A percentile compares a stretch with the other conserved stretches of the same genome.
Conservation (phyloP, 352 stramenopile genomes). For the Phytopythium chamaehyphon region DNA sequence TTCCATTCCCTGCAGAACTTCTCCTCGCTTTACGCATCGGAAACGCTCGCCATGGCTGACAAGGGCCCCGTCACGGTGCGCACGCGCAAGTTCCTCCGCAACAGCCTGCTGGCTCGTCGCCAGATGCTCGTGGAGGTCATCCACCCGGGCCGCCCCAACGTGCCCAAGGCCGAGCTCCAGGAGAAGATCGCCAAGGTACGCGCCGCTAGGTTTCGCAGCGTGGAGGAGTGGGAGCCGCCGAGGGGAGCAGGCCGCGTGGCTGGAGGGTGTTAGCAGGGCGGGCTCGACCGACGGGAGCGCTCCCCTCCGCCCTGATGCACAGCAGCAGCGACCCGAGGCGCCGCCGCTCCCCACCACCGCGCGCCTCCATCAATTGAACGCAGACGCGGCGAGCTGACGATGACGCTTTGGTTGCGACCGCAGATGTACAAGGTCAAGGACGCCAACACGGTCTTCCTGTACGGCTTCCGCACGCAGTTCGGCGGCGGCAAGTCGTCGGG, state of each 20-base stretch:
- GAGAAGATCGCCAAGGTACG: slow-evolving; percentile 96
- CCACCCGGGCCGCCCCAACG: slow-evolving; percentile 96
- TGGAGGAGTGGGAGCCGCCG: neutral
- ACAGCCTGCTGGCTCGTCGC: slow-evolving; percentile 95
- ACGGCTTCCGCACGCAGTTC: slow-evolving; percentile 97
- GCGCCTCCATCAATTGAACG: neutral
- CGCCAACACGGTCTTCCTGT: slow-evolving; percentile 94
- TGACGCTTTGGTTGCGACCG: neutral
- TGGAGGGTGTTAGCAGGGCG: too few relatives aligned
- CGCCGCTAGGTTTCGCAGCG: neutral
- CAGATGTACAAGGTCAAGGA: slow-evolving; percentile 97
- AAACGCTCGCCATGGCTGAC: slow-evolving; percentile 90
- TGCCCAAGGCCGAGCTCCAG: slow-evolving; percentile 96
- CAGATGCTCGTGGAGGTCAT: slow-evolving; percentile 99
- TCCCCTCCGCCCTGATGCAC: too few relatives aligned
- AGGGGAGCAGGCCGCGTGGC: too few relatives aligned
- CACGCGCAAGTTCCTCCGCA: slow-evolving; percentile 99
- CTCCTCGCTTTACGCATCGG: slow-evolving; percentile 47
- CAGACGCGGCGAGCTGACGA: too few relatives aligned
- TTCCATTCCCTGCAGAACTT: slow-evolving; percentile 71
- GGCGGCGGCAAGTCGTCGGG: slow-evolving; percentile 97
- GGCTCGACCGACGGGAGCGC: neutral
- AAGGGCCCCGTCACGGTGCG: slow-evolving; percentile 96
- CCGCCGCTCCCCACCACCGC: too few relatives aligned
- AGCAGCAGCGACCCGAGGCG: too few relatives aligned